These are phyloP conservation scores for Hypoxylon rickii DNA, from an alignment of 495 filamentous ascomycete species.

Conservation along the genomic window DNA sequence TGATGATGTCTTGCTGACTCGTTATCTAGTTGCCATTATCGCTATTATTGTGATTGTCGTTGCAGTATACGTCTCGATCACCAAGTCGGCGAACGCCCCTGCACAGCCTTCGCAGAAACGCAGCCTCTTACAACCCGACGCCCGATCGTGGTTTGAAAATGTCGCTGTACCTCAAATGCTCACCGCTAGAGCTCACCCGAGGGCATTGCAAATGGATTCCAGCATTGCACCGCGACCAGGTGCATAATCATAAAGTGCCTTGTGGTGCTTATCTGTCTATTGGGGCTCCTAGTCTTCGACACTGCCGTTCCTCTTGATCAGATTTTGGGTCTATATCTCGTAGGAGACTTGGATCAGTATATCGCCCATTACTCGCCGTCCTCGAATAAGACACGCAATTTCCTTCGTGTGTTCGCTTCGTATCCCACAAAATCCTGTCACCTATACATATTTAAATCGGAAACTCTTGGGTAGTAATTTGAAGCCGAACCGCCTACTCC, in stretches of 20 bases:
- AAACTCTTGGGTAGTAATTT: conserved; percentile 23
- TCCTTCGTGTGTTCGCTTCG: conserved; percentile 35
- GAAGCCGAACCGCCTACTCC: background rate
- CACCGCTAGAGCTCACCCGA: conserved; percentile 28
- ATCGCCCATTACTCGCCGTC: background rate
- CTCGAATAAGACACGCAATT: conserved; percentile 27
- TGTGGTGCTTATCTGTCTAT: no score
- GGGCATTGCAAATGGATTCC: conserved; percentile 11
- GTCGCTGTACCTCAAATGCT: conserved; percentile 22
- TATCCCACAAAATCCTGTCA: conserved; percentile 17
- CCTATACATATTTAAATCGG: conserved; percentile 34
- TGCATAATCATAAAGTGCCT: no score
- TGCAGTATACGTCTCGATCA: conserved; percentile 50
- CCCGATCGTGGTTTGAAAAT: conserved; percentile 20
- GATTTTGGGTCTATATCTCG: no score
- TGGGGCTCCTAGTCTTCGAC: no score
- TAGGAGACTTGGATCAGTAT: no score
- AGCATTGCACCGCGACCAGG: background rate
- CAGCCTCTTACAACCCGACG: conserved; percentile 29
- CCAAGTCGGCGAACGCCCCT: conserved; percentile 9
- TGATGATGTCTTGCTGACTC: background rate
- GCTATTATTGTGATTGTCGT: conserved; percentile 56
- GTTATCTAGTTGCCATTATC: conserved; percentile 50
- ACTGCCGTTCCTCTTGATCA: no score
- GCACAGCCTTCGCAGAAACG: conserved; percentile 23